Conservation (phyloP, 2,329 filamentous ascomycete genomes). For the Byssochlamys sp. region DNA sequence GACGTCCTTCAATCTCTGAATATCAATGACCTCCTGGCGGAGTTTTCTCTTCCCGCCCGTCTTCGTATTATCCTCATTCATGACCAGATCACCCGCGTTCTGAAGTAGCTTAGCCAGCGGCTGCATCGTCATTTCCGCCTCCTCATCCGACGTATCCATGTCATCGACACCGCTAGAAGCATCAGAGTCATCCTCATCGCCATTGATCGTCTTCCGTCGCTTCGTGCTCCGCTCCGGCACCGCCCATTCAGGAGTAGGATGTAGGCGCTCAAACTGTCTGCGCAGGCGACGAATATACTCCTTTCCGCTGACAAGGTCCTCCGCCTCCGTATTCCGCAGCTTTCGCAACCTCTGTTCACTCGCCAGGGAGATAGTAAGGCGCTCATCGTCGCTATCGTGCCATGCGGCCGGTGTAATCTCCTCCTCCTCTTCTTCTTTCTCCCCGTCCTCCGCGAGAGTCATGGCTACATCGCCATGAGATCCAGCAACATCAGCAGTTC, state of each 20-base stretch:
- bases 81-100: slow-evolving; percentile 58
- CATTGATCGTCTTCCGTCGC: slow-evolving; percentile 31
- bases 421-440: slow-evolving; percentile 16
- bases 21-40: slow-evolving; percentile 78
- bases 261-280: slow-evolving; percentile 59
- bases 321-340: slow-evolving; percentile 65
- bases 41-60: slow-evolving; percentile 58
- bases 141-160: slow-evolving; percentile 47
- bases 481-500: slow-evolving; percentile 35
- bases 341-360: slow-evolving; percentile 68
- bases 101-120: slow-evolving; percentile 74
- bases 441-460: slow-evolving; percentile 30
- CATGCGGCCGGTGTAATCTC: slow-evolving; percentile 45
- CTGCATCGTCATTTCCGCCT: slow-evolving; percentile 55
- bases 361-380: slow-evolving; percentile 71
- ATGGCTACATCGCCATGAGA: slow-evolving; percentile 24
- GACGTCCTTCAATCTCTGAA: slow-evolving; percentile 80
- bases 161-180: slow-evolving; percentile 43
- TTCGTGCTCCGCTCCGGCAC: slow-evolving; percentile 41
- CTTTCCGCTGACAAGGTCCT: slow-evolving; percentile 75
- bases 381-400: slow-evolving; percentile 94
- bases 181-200: slow-evolving; percentile 17
- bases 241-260: slow-evolving; percentile 55
- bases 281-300: slow-evolving; percentile 76
- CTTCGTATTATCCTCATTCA: slow-evolving; percentile 37